Evolutionary conservation across 768 basidiomycete genomes (phyloP), one percentile per base, ranked within the genome.

Genomic region (Leccinum barrowsii): DNA sequence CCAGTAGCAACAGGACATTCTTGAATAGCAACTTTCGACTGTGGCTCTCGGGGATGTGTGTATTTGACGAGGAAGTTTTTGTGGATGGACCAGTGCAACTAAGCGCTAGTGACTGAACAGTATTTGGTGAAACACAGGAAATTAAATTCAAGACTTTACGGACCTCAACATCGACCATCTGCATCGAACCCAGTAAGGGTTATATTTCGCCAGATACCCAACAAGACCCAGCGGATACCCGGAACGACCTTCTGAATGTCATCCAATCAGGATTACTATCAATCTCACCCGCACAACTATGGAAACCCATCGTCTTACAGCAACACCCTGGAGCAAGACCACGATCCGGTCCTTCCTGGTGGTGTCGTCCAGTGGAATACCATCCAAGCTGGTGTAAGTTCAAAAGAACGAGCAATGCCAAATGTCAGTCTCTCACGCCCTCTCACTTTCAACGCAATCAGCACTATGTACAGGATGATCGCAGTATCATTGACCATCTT

Each of bases 361-460:
- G 65, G 70, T 35, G 59, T 70, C 52, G 53, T 53, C 11, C 67
- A 66, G 35, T 74, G 71, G 72, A 53, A 28, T 47, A 30, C 56
- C 55, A 53, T 52, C 40, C 22, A 55, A 34, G 53, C 53, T 24
- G 66, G 56, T 59, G 66, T 60, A 65, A 67, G 48, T 63, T 66
- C 22, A 49, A 54, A 58, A 56, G 75, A 74, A 64, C 69, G 76
- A 62, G 62, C 61, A 22, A 66, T 73, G 53, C 67, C 67, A 26
- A 60, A 56, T 53, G 75, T 77, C 49, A 73, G 76, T 73, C 62
- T 62, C 58, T 63, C 59, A 60, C 61, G 58, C 42, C 49, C 50
- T 49, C 57, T 37, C 48, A 11, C 52, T 50, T 34, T 56, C 40
- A 24, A 52, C 53, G 42, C 54, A 12, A 59, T 60, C 67, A 40